A percentile compares a stretch with the other conserved stretches of the same genome.
Conservation (phyloP, 1,139 yeast species). For the Candida glucosophila region DNA sequence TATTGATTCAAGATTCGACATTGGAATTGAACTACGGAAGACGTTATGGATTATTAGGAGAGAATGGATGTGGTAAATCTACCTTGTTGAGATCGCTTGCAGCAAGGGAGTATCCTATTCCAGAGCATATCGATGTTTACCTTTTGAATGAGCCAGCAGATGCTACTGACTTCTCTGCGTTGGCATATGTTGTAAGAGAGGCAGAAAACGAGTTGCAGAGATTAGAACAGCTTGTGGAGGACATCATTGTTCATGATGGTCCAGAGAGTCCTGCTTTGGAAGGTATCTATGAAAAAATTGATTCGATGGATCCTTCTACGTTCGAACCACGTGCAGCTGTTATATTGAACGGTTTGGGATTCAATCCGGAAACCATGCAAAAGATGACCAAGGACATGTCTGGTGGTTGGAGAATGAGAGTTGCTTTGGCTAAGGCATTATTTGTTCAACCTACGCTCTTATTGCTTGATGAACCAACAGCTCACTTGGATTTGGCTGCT, state of each 20-base stretch:
- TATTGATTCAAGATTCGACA: conserved; percentile 81
- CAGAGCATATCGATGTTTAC: conserved; percentile 84
- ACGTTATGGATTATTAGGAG: conserved; percentile 94
- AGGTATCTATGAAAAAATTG: conserved; percentile 89
- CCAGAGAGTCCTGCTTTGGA: conserved; percentile 87
- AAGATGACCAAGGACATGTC: conserved; percentile 96
- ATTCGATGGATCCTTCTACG: conserved; percentile 90
- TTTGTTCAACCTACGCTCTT: conserved; percentile 83
- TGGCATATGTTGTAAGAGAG: conserved; percentile 94
- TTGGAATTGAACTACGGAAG: conserved; percentile 95
- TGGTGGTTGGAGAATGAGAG: conserved; percentile 97
- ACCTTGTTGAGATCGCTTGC: conserved; percentile 89
- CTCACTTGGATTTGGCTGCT: conserved; percentile 98
- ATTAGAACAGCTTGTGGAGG: conserved; percentile 87
- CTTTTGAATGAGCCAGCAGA: conserved; percentile 96
- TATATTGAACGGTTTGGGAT: conserved; percentile 95
- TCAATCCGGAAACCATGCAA: conserved; percentile 72
- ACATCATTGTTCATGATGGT: conserved; percentile 81
- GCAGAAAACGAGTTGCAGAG: conserved; percentile 90
- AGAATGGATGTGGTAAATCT: conserved; percentile 98
- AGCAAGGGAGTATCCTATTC: conserved; percentile 93
- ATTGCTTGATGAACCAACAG: conserved; percentile 95
- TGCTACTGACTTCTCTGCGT: conserved; percentile 83
- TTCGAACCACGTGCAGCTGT: conserved; percentile 96
- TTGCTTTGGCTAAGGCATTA: conserved; percentile 77